A percentile compares a stretch with the other conserved stretches of the same genome.
Evolutionary conservation across 257 asterid genomes (phyloP).

Genomic region (Avicennia marina): DNA sequence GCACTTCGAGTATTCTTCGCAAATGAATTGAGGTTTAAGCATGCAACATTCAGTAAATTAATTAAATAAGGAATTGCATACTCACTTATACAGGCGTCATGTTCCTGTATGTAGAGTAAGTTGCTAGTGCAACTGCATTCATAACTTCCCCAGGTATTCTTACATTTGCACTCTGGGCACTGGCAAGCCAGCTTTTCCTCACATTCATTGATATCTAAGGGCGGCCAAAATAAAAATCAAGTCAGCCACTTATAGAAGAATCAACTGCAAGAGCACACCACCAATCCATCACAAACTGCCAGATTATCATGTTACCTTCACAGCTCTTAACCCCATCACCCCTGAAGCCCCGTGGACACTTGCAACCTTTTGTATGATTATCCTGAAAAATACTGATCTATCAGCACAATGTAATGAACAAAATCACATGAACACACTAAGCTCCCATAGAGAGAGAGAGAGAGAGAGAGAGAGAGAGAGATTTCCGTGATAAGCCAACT

Average conservation of each 20-base stretch:
- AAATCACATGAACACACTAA: background rate
- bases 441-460: background rate
- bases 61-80: background rate
- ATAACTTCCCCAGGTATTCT: constrained; percentile 88
- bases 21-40: background rate
- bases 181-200: constrained; percentile 72
- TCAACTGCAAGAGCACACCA: constrained; percentile 12
- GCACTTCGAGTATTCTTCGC: background rate
- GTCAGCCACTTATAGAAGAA: constrained; percentile 1
- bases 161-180: constrained; percentile 79
- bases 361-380: constrained; percentile 73
- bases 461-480: background rate
- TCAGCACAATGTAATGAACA: background rate
- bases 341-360: constrained; percentile 89
- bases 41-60: background rate
- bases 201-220: constrained; percentile 82
- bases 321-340: constrained; percentile 86
- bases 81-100: constrained; percentile 84
- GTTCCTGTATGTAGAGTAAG: constrained; percentile 74
- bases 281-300: background rate
- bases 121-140: constrained; percentile 74
- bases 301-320: constrained; percentile 54
- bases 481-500: constrained; percentile 25
- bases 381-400: constrained; percentile 40
- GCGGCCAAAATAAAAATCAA: constrained; percentile 1